Conservation (phyloP, 495 filamentous ascomycete species). For the Neurospora terricola region DNA sequence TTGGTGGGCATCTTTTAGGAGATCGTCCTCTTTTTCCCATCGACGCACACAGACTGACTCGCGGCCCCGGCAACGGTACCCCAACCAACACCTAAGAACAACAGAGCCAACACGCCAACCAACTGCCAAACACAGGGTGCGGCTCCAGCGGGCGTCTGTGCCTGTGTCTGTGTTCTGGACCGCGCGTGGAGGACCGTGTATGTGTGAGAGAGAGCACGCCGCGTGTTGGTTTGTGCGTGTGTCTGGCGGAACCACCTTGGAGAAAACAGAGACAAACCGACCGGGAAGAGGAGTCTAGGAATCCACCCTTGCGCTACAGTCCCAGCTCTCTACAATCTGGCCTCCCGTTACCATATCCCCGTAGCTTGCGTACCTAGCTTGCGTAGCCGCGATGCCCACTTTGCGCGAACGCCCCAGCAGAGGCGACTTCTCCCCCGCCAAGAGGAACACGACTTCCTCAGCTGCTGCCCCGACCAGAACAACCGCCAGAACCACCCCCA, state of each 20-base stretch:
- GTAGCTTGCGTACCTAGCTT: neutral
- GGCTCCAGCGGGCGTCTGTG: neutral
- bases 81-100: neutral
- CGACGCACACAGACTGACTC: neutral
- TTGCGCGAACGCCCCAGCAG: slow-evolving; percentile 25
- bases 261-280: neutral
- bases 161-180: neutral
- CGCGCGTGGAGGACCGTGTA: neutral
- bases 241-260: neutral
- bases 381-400: slow-evolving; percentile 22
- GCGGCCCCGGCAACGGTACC: neutral
- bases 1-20: neutral
- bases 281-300: neutral
- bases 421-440: slow-evolving; percentile 25
- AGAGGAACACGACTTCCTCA: slow-evolving; percentile 10
- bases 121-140: neutral
- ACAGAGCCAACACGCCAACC: neutral
- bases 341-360: neutral
- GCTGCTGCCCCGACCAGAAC: neutral
- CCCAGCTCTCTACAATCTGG: neutral
- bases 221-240: neutral
- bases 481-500: slow-evolving; percentile 5
- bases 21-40: neutral
- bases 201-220: neutral
- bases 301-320: neutral